Conservation (phyloP, 768 basidiomycete genomes). For the Leucogyrophana mollusca region DNA sequence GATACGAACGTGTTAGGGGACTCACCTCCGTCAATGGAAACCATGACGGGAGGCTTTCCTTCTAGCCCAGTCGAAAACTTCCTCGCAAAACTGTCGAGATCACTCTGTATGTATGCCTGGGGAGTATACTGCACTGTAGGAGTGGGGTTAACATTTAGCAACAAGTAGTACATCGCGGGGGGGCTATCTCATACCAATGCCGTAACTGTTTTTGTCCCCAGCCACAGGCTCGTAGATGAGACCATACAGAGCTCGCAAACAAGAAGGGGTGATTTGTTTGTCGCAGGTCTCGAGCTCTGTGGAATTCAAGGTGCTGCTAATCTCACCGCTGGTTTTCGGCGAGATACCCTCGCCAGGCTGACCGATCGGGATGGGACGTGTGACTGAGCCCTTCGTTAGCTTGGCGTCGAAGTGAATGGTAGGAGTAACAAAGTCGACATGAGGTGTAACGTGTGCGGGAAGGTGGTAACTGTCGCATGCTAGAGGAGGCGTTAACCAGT, state of each 20-base stretch:
- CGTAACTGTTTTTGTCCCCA: conserved; percentile 45
- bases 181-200: conserved; percentile 29
- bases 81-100: conserved; percentile 37
- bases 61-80: conserved; percentile 25
- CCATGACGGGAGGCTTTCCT: conserved; percentile 6
- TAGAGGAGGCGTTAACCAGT: conserved; percentile 7
- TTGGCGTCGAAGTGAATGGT: conserved; percentile 33
- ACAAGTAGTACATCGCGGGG: too few species aligned
- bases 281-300: conserved; percentile 25
- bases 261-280: conserved; percentile 47
- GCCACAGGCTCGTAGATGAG: conserved; percentile 41
- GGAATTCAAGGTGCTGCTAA: conserved; percentile 9
- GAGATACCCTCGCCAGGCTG: background rate
- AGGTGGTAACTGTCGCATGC: conserved; percentile 34
- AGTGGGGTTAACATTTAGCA: conserved; percentile 27
- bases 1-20: background rate
- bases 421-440: conserved; percentile 38
- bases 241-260: conserved; percentile 53
- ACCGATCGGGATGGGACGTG: conserved; percentile 4
- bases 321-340: conserved; percentile 21
- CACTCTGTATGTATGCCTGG: conserved; percentile 37
- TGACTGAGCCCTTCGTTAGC: background rate
- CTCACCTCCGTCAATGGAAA: conserved; percentile 35
- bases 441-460: conserved; percentile 31
- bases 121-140: conserved; percentile 44